Conservation (phyloP, 164 flowering plant genomes). For the Vitis labrusca region DNA sequence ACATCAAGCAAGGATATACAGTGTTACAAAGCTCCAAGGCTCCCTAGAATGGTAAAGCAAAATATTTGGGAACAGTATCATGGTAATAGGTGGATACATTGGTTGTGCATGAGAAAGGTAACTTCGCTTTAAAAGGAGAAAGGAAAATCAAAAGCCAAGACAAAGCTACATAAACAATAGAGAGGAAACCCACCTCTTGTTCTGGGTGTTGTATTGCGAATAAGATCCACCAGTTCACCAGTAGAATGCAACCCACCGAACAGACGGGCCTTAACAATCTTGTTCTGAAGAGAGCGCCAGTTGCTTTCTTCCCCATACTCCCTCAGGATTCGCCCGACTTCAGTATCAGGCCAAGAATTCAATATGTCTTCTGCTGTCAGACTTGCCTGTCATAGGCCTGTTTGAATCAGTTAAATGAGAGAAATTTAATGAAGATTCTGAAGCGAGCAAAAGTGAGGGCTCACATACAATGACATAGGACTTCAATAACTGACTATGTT, state of each 20-base stretch:
- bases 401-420: conserved; percentile 43
- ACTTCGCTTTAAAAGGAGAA: background rate
- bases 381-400: conserved; percentile 74
- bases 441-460: background rate
- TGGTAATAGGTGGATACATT: too few species aligned
- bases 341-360: conserved; percentile 90
- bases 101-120: background rate
- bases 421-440: conserved; percentile 4
- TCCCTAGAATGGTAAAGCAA: background rate
- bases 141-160: background rate
- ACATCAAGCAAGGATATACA: background rate
- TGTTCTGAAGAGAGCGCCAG: conserved; percentile 73
- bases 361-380: conserved; percentile 86
- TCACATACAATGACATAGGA: too few species aligned
- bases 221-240: conserved; percentile 60
- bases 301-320: conserved; percentile 96
- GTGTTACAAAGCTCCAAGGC: background rate
- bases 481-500: too few species aligned
- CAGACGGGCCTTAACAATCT: conserved; percentile 70
- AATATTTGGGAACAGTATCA: background rate
- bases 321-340: conserved; percentile 75
- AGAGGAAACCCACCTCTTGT: conserved; percentile 39
- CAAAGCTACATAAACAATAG: background rate
- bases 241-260: conserved; percentile 84
- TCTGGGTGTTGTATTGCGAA: conserved; percentile 39